Evolutionary conservation across 495 filamentous ascomycete species (phyloP), one percentile per base, ranked within the genome.

Genomic region (Hypomontagnella submonticulosa): DNA sequence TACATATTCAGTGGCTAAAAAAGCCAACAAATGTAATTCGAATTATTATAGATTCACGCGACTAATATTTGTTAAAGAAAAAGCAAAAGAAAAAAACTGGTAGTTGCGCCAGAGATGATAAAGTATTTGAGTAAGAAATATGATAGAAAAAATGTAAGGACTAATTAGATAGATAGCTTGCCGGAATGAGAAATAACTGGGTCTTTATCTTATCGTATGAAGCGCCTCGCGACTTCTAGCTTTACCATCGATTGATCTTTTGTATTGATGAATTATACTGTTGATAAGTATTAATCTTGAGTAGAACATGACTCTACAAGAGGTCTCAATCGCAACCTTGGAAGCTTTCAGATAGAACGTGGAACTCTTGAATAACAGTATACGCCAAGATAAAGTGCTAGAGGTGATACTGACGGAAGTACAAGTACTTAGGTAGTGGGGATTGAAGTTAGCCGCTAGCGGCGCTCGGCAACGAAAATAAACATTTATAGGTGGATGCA

Each of bases 381-480:
- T 27, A 27, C 6, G 6, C 2, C 4, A 18, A 36, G 9, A 8
- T 34, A 11, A 33, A 4, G 18, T 19, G 1, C 7, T 50, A 4
- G 9, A 33, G 30, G 15, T 34, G 13, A 18, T 50, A 50, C 2
- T 36, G 27, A 27, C 16, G 23, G 20, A 32, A 44, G 41, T 51
- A 52, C 41, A 10, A 55, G 4, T 7, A n/a, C n/a, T n/a, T n/a
- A n/a, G n/a, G n/a, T n/a, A 47, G 63, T 61, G 63, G 63, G 15
- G 0, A 13, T 7, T 4, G 1, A n/a, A 41, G 8, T 16, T 37
- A 23, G 38, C 19, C 42, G 19, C 41, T 36, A 63, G 32, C 16
- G 57, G 59, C 47, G 37, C 66, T 57, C 62, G 69, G 71, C 71
- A 74, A 74, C 71, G 46, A 62, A 72, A 58, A 71, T 72, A 71